A percentile compares a stretch with the other conserved stretches of the same genome.
phyloP scores from a whole-genome alignment of 2,329 filamentous ascomycete species.

The Colletotrichum truncatum region DNA sequence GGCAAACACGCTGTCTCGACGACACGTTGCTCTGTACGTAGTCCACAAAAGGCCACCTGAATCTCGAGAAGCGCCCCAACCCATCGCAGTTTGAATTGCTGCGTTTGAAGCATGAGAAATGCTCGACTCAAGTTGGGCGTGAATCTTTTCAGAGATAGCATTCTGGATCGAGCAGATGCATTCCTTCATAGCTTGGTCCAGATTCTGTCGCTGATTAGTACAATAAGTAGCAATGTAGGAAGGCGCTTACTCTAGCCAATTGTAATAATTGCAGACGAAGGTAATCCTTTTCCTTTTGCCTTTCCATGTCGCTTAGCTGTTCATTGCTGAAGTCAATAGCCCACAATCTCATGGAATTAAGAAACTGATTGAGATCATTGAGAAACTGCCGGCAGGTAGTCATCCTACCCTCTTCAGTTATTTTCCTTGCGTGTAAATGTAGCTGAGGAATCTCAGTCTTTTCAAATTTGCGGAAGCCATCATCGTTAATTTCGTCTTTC shows the following conservation, averaged over 20 bases:
- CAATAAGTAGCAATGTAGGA: neutral
- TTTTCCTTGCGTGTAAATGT: constrained; percentile 53
- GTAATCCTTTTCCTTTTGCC: constrained; percentile 23
- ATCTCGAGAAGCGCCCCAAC: constrained; percentile 33
- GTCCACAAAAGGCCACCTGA: constrained; percentile 35
- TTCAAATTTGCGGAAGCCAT: constrained; percentile 58
- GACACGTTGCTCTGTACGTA: constrained; percentile 38
- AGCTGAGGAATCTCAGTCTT: constrained; percentile 70
- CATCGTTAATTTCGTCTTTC: constrained; percentile 58
- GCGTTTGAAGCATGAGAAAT: constrained; percentile 30
- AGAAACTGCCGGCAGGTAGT: constrained; percentile 34
- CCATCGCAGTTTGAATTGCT: constrained; percentile 31
- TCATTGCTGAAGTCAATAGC: constrained; percentile 34
- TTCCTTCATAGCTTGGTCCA: constrained; percentile 27
- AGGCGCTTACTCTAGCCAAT: constrained; percentile 23
- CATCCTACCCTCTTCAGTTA: constrained; percentile 28
- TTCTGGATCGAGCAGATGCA: constrained; percentile 31
- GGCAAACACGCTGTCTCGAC: constrained; percentile 32
- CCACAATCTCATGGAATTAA: constrained; percentile 38
- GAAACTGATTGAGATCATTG: constrained; percentile 33
- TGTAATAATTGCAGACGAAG: constrained; percentile 26
- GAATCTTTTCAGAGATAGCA: constrained; percentile 33
- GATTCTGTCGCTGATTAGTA: constrained; percentile 24
- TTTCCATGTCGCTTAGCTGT: constrained; percentile 31
- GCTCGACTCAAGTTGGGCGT: constrained; percentile 32